Base-by-base conservation (phyloP, 75 land plant genomes). In the Gnetum montanum region DNA sequence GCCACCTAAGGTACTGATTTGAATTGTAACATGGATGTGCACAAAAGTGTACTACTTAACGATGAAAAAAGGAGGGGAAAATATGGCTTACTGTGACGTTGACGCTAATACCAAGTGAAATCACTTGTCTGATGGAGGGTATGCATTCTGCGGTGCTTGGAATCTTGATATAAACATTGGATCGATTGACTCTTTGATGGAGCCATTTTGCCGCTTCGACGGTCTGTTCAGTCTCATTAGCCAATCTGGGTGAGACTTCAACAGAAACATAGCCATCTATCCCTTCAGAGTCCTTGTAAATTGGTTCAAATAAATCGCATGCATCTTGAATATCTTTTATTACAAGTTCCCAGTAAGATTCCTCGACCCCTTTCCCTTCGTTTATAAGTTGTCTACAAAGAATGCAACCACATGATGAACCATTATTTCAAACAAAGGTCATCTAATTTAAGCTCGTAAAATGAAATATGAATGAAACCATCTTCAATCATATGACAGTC, bases 301-400 rank as follows among this genome's bases (percentile, higher is more conserved):
- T 75, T 10, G 69, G 62, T 54, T 79, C 76, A 73, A 93, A 93
- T 35, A 93, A 79, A 35, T 82, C 82, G 69, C 98, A 93, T 6
- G 98, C 98, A 71, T 93, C 98, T 46, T 89, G 98, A 23, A 93
- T 93, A 60, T 93, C 98, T 70, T 85, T 89, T 18, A 93, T 66
- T 22, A 89, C 98, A 34, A 93, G 78, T 43, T 74, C 95, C 98
- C 98, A 93, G 65, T 89, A 93, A 4, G 96, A 84, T 54, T 65
- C 63, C 57, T 93, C 98, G 43, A 77, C 79, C 8, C 65, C 75
- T 59, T 85, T 89, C 24, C 98, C 98, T 24, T 76, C 59, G 46
- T 70, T 54, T 18, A 93, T 76, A 70, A 89, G 86, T 57, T 89
- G 76, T 59, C 96, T 93, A n/a, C n/a, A 62, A 13, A 41, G 1